Evolutionary conservation across 2,329 filamentous ascomycete species (phyloP), one percentile per base, ranked within the genome.

Genomic region (Colletotrichum paranaense): DNA sequence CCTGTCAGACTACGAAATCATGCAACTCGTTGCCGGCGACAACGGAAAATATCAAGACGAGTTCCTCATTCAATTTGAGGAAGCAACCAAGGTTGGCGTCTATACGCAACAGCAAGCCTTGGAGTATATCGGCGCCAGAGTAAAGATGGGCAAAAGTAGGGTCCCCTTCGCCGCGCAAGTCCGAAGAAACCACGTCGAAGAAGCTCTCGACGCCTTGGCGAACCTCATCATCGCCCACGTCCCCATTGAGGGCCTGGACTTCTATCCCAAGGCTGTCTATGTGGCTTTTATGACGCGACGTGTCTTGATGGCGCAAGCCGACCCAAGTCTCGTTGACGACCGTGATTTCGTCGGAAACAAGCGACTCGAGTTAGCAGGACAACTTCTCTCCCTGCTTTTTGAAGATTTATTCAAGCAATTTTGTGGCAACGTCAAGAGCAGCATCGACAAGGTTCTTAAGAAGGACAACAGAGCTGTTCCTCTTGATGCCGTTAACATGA

Each of bases 321-420:
- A 99, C 79, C 90, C 94, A 1, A 95, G 93, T 69, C 87, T 98
- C 66, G 95, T 99, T 2, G 97, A 99, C 78, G 97, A 99, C 81
- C 91, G 97, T 80, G 97, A 99, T 84, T 99, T 98, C 79, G 95
- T 99, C 35, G 97, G 97, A 76, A 99, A 99, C 85, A 99, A 99
- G 84, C 92, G 97, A 73, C 87, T 99, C 56, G 97, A 99, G 82
- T 83, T 99, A 83, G 97, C 97, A 67, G 97, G 97, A 0, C 97
- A 98, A 83, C 92, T 99, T 80, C 86, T 99, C 74, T 95, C 97
- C 3, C 88, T 99, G 1, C 88, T 99, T 0, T 99, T 99, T 77
- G 97, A 99, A 83, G 97, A 99, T 87, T 84, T 98, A 73, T 99
- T 99, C 90, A 99, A 99, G 86, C 94, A 94, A 74, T 98, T 98